Evolutionary conservation across 257 asterid genomes (phyloP).

Genomic region (Haberlea rhodopensis): DNA sequence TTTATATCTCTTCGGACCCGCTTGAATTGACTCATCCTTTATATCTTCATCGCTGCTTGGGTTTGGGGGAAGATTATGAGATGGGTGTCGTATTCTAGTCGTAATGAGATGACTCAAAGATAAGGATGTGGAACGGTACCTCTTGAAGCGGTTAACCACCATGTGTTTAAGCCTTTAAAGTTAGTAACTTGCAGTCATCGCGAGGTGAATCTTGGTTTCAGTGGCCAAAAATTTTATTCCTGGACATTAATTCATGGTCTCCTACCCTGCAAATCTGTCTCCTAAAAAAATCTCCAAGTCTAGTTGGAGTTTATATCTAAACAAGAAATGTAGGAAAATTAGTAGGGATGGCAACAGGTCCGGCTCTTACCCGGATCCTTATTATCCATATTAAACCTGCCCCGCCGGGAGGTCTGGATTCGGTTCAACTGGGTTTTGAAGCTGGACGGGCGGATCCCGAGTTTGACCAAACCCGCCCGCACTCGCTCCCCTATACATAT

Average conservation of each 20-base stretch:
- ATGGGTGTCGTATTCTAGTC: constrained; percentile 41
- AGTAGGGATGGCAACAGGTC: not conserved
- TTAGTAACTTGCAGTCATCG: no score
- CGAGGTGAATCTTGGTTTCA: no score
- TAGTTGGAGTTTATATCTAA: not conserved
- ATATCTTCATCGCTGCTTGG: constrained; percentile 47
- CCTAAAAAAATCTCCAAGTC: not conserved
- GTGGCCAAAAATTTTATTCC: no score
- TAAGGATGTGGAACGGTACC: not conserved
- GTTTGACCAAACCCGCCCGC: no score
- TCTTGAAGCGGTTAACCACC: not conserved
- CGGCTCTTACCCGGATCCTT: no score
- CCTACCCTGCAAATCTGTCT: not conserved
- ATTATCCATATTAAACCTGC: no score
- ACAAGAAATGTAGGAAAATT: no score
- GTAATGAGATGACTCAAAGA: constrained; percentile 21
- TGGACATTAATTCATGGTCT: not conserved
- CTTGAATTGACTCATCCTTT: constrained; percentile 34
- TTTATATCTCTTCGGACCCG: constrained; percentile 30
- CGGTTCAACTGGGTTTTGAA: no score
- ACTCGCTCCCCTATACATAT: no score
- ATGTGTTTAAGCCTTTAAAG: no score
- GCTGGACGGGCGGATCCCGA: no score
- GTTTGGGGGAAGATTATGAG: constrained; percentile 36
- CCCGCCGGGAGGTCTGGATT: no score